Base-by-base conservation (phyloP, 73 alveolate genomes). In the Breviolum minutum region DNA sequence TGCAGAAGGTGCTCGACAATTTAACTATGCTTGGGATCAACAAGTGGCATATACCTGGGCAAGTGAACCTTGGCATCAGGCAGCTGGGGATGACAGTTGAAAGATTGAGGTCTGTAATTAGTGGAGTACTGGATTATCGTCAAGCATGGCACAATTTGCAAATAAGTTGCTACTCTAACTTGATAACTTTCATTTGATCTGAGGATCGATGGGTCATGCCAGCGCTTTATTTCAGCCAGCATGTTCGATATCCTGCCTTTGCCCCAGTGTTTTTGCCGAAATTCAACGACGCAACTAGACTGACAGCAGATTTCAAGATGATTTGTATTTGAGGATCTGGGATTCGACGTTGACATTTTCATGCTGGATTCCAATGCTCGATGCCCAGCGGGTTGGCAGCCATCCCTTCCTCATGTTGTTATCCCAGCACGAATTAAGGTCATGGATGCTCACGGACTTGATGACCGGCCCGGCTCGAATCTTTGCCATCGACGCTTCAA, bases 1-100 rank as follows among this genome's bases (percentile, higher is more conserved):
- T n/a, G n/a, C n/a, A n/a, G n/a, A n/a, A 92, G 98, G 98, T 92
- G 98, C 81, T 60, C 98, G 98, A 26, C 98, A 92, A n/a, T 92
- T 92, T 48, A 29, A 92, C 90, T 92, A 74, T 64, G 98, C 98
- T 61, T 86, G 94, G 94, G 85, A 40, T 48, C 89, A 63, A 80
- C 98, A 92, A 66, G 90, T 92, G 22, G 98, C 98, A 30, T 92
- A 54, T 89, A 92, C 98, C 87, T 92, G 98, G 98, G 98, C 98
- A 63, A 92, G 90, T 64, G 98, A 83, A 7, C 54, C 92, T 83
- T 17, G 92, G 92, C 8, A 2, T 22, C 4, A 17, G 77, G n/a
- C 54, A 40, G 54, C 3, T 40, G 54, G 54, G 54, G 54, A 40
- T 40, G 54, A 40, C 54, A 40, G 54, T 40, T 40, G 3, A 40